Evolutionary conservation across 2,329 filamentous ascomycete species (phyloP).

Genomic region (Aspergillus vadensis): DNA sequence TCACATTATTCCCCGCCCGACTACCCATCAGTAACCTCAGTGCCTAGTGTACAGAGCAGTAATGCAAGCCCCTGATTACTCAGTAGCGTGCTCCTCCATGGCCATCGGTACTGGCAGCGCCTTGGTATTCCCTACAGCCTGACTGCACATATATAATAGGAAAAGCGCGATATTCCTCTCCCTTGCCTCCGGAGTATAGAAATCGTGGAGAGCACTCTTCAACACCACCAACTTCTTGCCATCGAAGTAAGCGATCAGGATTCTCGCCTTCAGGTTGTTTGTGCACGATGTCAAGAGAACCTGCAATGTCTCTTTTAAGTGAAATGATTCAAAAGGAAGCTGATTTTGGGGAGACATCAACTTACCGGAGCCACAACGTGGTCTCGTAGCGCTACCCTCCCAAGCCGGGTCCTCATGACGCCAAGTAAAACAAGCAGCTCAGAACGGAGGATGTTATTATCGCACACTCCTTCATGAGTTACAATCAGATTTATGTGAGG

Average conservation of each 20-base stretch:
- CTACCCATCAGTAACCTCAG: too few relatives aligned
- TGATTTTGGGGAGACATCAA: neutral
- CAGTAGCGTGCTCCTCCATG: too few relatives aligned
- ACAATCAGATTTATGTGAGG: neutral
- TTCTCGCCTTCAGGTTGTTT: neutral
- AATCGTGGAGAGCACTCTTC: neutral
- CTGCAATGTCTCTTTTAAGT: neutral
- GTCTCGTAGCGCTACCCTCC: neutral
- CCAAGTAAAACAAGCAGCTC: neutral
- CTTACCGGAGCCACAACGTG: neutral
- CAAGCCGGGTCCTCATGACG: constrained; percentile 1
- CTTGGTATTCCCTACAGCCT: neutral
- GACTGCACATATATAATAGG: neutral
- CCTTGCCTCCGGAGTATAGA: neutral
- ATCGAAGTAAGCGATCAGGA: neutral
- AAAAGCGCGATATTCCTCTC: neutral
- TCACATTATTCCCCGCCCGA: too few relatives aligned
- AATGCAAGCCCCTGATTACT: too few relatives aligned
- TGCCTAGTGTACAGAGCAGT: too few relatives aligned
- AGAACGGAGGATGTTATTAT: neutral
- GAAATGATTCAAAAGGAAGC: neutral
- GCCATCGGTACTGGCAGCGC: neutral
- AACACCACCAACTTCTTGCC: neutral
- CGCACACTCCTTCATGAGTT: neutral
- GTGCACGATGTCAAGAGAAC: neutral